Percentiles rank a stretch among this genome's conserved stretches.
Conservation (phyloP, 1,139 yeast species). For the Protomyces macrosporus region DNA sequence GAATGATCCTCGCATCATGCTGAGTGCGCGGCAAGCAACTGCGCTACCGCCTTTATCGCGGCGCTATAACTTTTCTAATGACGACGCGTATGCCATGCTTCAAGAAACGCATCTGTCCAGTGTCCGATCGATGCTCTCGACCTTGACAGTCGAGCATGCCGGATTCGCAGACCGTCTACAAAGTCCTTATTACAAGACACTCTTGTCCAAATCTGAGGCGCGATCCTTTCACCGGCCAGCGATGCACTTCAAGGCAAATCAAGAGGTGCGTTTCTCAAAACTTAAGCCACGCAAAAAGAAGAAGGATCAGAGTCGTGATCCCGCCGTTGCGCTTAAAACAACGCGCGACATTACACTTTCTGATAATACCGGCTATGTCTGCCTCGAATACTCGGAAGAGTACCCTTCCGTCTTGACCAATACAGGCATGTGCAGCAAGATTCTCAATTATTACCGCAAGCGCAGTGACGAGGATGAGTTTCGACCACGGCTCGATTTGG, state of each 20-base stretch:
- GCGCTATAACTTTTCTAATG: constrained; percentile 77
- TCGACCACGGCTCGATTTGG: constrained; percentile 82
- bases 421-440: constrained; percentile 93
- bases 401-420: constrained; percentile 75
- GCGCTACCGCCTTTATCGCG: background rate
- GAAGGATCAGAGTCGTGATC: constrained; percentile 75
- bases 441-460: constrained; percentile 88
- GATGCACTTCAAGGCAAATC: constrained; percentile 71
- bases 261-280: constrained; percentile 68
- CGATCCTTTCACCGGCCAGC: constrained; percentile 77
- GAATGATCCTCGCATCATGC: constrained; percentile 59
- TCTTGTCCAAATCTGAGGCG: constrained; percentile 59
- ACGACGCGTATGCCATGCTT: constrained; percentile 72
- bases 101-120: constrained; percentile 85
- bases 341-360: constrained; percentile 76
- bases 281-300: constrained; percentile 71
- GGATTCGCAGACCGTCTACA: constrained; percentile 82
- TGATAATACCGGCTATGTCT: constrained; percentile 70
- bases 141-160: constrained; percentile 84
- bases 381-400: constrained; percentile 88
- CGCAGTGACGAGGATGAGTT: constrained; percentile 72
- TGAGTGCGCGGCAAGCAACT: background rate
- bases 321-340: constrained; percentile 44
- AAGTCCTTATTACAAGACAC: constrained; percentile 84
- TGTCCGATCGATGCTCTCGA: constrained; percentile 88